Base-by-base conservation (phyloP, 2,329 filamentous ascomycete genomes). In the Diaporthe vaccinii region DNA sequence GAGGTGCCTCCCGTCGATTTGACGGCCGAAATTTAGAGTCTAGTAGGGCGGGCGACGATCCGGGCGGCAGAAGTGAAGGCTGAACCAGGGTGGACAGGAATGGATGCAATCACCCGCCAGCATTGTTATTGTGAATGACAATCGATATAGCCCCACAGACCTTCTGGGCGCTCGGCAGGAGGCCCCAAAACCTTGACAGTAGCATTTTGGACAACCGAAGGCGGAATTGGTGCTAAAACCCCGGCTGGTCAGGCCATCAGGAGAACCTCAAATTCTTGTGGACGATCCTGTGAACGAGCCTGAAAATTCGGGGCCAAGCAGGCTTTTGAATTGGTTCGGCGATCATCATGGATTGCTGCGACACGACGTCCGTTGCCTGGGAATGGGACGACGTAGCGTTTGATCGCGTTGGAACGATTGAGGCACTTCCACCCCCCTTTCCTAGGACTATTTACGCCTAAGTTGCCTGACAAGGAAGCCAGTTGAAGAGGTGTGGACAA, bases 161-260 rank as follows among this genome's bases (percentile, higher is more conserved):
- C 12, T 55, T 28, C n/a, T 55, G 46, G 34, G 49, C 34, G 65
- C 65, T 69, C 49, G 65, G 65, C 65, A 69, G 65, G 65, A 69
- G 65, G 49, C 17, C 31, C 46, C 49, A 12, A 69, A 69, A 55
- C 65, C 49, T 69, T 69, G 65, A 69, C 34, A 31, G 65, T 55
- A 69, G 65, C 65, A 69, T 55, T 69, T 12, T 41, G 49, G 65
- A 28, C 65, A 69, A 15, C 34, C 65, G 65, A 55, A 31, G 34
- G 10, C 0, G 34, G 46, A 55, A 49, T 4, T 14, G 31, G 31
- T 65, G 31, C 49, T 14, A 22, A 12, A 15, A 22, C 49, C 65
- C 65, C 36, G 65, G 65, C 34, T 12, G 46, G n/a, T 36, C 31
- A 53, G 46, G 65, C 46, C 28, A 25, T 53, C 31, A 28, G 31